Conservation (phyloP, 768 basidiomycete genomes). For the Tricholoma flavovirens region DNA sequence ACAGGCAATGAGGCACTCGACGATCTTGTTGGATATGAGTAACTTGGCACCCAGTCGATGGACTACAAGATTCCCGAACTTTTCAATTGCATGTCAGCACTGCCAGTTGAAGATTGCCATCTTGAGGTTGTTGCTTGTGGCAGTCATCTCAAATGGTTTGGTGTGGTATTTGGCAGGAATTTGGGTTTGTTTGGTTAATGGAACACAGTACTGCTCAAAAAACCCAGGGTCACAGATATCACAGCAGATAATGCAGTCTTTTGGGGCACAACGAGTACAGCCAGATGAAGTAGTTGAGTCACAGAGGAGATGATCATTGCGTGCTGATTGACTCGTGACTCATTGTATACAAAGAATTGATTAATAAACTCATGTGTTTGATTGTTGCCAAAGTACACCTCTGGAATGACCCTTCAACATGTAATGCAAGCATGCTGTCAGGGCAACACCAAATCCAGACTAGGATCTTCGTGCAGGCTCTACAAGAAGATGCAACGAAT, state of each 20-base stretch:
- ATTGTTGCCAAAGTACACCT: slow-evolving; percentile 6
- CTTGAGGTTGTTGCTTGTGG: neutral
- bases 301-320: slow-evolving; percentile 4
- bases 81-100: neutral
- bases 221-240: slow-evolving; percentile 5
- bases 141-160: neutral
- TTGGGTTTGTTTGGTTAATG: neutral
- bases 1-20: neutral
- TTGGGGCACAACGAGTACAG: slow-evolving; percentile 6
- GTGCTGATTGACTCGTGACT: slow-evolving; percentile 1
- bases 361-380: neutral
- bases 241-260: slow-evolving; percentile 1
- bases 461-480: too few species aligned
- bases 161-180: neutral
- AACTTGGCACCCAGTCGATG: neutral
- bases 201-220: slow-evolving; percentile 4
- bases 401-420: neutral
- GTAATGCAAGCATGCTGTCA: neutral
- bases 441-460: too few species aligned
- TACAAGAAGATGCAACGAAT: too few species aligned
- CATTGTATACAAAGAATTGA: neutral
- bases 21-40: neutral
- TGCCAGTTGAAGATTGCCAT: too few species aligned
- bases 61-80: neutral
- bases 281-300: neutral